Evolutionary conservation across 2,329 filamentous ascomycete species (phyloP).

Genomic region (Verticillium tricorpus): DNA sequence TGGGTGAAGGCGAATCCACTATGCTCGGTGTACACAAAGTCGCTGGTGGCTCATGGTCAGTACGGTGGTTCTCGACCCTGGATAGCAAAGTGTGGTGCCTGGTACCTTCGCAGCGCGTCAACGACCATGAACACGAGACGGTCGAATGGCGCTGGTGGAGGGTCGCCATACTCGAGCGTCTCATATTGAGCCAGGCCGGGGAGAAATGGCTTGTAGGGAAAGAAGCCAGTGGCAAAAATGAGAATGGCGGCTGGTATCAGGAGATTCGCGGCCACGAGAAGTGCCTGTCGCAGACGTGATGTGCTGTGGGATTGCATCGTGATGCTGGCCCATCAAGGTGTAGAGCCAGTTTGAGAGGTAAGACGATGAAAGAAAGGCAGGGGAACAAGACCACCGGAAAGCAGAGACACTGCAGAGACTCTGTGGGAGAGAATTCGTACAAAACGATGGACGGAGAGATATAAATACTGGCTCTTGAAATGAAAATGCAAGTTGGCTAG

Average conservation of each 20-base stretch:
- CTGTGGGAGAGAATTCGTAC: too few species aligned
- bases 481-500: too few species aligned
- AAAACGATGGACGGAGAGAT: background rate
- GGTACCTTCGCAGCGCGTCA: constrained; percentile 83
- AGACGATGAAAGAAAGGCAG: background rate
- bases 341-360: background rate
- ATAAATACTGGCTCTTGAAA: background rate
- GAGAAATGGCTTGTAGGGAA: constrained; percentile 93
- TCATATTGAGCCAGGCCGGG: constrained; percentile 74
- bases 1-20: constrained; percentile 89
- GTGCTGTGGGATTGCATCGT: constrained; percentile 8
- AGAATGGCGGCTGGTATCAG: constrained; percentile 71
- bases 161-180: constrained; percentile 46
- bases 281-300: constrained; percentile 8
- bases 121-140: constrained; percentile 96
- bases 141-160: constrained; percentile 71
- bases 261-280: constrained; percentile 66
- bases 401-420: too few species aligned
- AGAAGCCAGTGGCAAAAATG: constrained; percentile 86
- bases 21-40: constrained; percentile 80
- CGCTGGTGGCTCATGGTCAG: constrained; percentile 50
- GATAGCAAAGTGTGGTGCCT: background rate
- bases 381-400: background rate
- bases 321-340: constrained; percentile 12
- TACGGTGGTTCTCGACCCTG: background rate